phyloP scores from a whole-genome alignment of 2,329 filamentous ascomycete genomes.

The Didymella pomorum region DNA sequence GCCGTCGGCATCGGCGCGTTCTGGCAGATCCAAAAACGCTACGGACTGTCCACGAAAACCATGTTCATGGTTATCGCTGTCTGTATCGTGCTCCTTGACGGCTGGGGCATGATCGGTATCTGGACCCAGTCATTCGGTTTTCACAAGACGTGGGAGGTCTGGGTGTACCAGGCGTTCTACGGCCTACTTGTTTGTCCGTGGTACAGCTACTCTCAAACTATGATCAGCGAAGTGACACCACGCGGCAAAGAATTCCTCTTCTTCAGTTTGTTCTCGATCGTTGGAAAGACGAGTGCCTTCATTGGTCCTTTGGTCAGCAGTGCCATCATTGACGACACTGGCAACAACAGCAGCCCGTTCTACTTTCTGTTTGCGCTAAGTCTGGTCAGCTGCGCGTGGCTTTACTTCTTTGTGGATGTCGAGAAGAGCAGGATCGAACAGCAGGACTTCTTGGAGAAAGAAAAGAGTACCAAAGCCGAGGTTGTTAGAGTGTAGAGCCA shows the following conservation, averaged over 20 bases:
- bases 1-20: slow-evolving; percentile 69
- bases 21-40: slow-evolving; percentile 69
- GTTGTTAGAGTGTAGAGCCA: slow-evolving; percentile 4
- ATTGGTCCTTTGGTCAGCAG: slow-evolving; percentile 74
- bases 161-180: slow-evolving; percentile 63
- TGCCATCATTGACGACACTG: slow-evolving; percentile 71
- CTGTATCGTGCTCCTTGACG: slow-evolving; percentile 67
- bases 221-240: slow-evolving; percentile 74
- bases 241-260: slow-evolving; percentile 74
- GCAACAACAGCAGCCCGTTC: slow-evolving; percentile 68
- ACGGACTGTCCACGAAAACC: slow-evolving; percentile 67
- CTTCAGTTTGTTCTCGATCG: slow-evolving; percentile 73
- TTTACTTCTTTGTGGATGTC: slow-evolving; percentile 37
- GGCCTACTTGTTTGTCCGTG: slow-evolving; percentile 73
- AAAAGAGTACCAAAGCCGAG: slow-evolving; percentile 22
- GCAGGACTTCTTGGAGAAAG: slow-evolving; percentile 34
- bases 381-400: slow-evolving; percentile 30
- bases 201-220: slow-evolving; percentile 75
- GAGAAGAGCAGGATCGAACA: slow-evolving; percentile 38
- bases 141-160: slow-evolving; percentile 63
- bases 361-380: slow-evolving; percentile 63
- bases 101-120: slow-evolving; percentile 67
- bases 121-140: slow-evolving; percentile 64
- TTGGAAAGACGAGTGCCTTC: slow-evolving; percentile 73
- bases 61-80: slow-evolving; percentile 74